A percentile compares a stretch with the other conserved stretches of the same genome.
Evolutionary conservation across 345 rosid species (phyloP).

Genomic region (Zanthoxylum bungeanum): DNA sequence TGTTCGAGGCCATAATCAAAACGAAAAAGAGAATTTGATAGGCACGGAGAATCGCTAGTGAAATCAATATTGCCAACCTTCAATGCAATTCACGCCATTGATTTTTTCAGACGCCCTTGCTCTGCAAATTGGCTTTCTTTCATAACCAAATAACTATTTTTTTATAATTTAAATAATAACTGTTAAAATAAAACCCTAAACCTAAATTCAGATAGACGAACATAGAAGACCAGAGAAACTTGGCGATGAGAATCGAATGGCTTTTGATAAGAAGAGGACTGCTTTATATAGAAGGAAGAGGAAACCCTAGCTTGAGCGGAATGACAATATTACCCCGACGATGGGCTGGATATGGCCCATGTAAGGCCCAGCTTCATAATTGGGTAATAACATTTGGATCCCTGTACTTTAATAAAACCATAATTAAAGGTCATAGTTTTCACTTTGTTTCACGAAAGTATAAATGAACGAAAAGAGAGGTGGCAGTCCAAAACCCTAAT

Average conservation of each 20-base stretch:
- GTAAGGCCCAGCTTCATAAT: not conserved
- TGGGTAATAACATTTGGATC: not conserved
- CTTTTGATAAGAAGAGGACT: not conserved
- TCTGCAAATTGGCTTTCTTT: slow-evolving; percentile 67
- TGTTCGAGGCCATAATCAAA: slow-evolving; percentile 78
- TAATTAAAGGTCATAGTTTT: not conserved
- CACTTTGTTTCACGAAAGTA: not conserved
- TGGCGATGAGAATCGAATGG: not conserved
- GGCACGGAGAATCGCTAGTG: slow-evolving; percentile 73
- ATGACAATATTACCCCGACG: not conserved
- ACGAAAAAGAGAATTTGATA: slow-evolving; percentile 34
- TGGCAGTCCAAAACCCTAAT: not conserved
- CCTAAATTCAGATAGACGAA: not conserved
- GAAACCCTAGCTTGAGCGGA: not conserved
- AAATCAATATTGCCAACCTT: slow-evolving; percentile 57
- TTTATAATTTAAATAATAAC: no score
- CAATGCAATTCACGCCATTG: slow-evolving; percentile 64
- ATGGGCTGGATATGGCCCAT: not conserved
- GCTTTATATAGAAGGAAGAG: not conserved
- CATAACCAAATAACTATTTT: no score
- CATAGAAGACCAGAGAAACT: not conserved
- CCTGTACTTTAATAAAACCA: not conserved
- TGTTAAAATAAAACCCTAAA: not conserved
- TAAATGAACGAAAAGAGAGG: not conserved
- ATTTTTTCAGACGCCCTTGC: slow-evolving; percentile 43